Evolutionary conservation across 2,329 filamentous ascomycete species (phyloP).

Genomic region (Shiraia bambusicola): DNA sequence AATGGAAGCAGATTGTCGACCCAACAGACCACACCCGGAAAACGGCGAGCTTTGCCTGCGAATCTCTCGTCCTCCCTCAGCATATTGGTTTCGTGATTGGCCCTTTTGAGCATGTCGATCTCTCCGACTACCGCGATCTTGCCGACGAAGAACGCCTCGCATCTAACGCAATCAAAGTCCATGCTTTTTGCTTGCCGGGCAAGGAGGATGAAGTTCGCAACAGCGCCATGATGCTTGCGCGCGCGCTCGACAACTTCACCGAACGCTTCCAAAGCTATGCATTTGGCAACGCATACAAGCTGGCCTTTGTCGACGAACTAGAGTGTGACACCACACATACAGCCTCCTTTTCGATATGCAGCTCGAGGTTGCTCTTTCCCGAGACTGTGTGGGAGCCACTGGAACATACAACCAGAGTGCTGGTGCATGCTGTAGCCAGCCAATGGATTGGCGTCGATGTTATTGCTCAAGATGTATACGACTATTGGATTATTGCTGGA

Average conservation of each 20-base stretch:
- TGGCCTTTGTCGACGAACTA: constrained; percentile 93
- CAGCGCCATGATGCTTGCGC: constrained; percentile 78
- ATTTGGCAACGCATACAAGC: constrained; percentile 79
- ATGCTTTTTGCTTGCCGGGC: constrained; percentile 87
- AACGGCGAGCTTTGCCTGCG: constrained; percentile 78
- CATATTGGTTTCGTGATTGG: constrained; percentile 93
- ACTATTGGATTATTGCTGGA: constrained; percentile 87
- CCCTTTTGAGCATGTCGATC: constrained; percentile 89
- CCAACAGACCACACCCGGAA: constrained; percentile 78
- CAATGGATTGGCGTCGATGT: constrained; percentile 97
- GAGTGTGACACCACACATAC: constrained; percentile 72
- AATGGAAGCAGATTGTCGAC: constrained; percentile 62
- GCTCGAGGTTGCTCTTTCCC: constrained; percentile 79
- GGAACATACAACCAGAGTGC: constrained; percentile 73
- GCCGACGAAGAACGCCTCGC: constrained; percentile 91
- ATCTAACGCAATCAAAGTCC: constrained; percentile 81
- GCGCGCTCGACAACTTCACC: constrained; percentile 87
- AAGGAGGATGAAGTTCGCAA: constrained; percentile 80
- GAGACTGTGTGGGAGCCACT: constrained; percentile 83
- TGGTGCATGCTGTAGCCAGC: constrained; percentile 81
- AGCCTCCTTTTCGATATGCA: constrained; percentile 84
- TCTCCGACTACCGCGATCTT: constrained; percentile 84
- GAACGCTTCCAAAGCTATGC: constrained; percentile 88
- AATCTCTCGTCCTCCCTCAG: constrained; percentile 70
- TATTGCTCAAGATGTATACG: constrained; percentile 74